Evolutionary conservation across 163 green algal genomes (phyloP).

Genomic region (Chlorella variabilis): DNA sequence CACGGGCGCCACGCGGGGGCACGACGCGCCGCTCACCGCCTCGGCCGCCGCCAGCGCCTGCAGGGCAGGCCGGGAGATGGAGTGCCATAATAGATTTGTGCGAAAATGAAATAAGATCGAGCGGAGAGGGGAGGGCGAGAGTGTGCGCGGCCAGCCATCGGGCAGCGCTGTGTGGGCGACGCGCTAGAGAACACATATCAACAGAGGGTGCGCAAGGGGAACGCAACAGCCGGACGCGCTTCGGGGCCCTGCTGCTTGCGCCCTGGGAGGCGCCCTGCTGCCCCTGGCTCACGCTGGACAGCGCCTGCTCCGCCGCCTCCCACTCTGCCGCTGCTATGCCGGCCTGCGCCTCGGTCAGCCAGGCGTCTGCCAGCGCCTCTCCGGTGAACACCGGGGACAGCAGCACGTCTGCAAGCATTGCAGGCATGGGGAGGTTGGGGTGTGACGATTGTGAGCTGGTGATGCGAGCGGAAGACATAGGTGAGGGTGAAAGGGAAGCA

Average conservation of each 20-base stretch:
- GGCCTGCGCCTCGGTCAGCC: constrained; percentile 39
- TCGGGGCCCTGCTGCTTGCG: too few species aligned
- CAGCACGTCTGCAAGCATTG: constrained; percentile 12
- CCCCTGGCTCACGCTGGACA: too few species aligned
- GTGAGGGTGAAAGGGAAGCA: not conserved
- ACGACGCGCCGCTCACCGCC: constrained; percentile 12
- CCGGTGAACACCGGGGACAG: constrained; percentile 31
- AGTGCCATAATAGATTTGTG: not conserved
- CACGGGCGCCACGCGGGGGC: constrained; percentile 57
- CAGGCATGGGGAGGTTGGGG: not conserved
- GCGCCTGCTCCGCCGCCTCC: constrained; percentile 44
- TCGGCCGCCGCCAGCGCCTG: constrained; percentile 47
- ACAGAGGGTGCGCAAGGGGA: too few species aligned
- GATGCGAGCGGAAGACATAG: too few species aligned
- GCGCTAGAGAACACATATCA: too few species aligned
- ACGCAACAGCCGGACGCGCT: too few species aligned
- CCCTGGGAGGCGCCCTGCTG: too few species aligned
- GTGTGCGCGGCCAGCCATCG: too few species aligned
- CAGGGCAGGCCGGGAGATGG: not conserved
- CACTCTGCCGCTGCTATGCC: constrained; percentile 29
- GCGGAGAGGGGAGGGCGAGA: not conserved
- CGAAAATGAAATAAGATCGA: not conserved
- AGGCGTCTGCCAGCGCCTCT: constrained; percentile 39
- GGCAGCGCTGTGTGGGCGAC: too few species aligned
- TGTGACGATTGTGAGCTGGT: too few species aligned